Percentiles rank a stretch among this genome's conserved stretches.
These are phyloP conservation scores for Dendrobium chrysotoxum DNA, from an alignment of 106 monocot species.

Conservation along the genomic window DNA sequence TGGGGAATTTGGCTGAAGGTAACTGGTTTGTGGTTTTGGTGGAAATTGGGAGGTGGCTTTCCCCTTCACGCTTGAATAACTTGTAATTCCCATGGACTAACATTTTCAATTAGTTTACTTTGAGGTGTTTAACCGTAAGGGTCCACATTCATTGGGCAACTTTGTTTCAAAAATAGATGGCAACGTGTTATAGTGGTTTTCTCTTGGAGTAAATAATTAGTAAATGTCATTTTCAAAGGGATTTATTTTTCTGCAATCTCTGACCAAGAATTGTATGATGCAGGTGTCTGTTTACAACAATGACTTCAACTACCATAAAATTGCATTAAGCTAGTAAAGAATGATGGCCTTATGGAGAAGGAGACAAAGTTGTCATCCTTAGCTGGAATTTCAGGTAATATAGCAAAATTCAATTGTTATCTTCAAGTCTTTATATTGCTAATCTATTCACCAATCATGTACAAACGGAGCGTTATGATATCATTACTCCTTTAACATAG, in stretches of 20 bases:
- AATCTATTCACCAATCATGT: neutral
- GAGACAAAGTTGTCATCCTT: neutral
- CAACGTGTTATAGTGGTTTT: neutral
- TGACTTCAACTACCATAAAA: slow-evolving; percentile 3
- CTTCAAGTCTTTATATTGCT: neutral
- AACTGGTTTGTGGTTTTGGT: too few species aligned
- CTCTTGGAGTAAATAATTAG: neutral
- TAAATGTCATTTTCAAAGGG: neutral
- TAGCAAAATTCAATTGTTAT: neutral
- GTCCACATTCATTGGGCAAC: neutral
- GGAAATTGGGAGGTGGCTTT: neutral
- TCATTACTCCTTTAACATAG: too few species aligned
- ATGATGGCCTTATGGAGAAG: neutral
- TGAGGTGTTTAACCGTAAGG: too few species aligned
- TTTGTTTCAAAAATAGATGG: neutral
- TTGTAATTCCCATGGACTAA: neutral
- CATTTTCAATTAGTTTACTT: neutral
- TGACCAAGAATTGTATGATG: neutral
- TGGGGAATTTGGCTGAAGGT: too few species aligned
- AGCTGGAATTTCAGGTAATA: neutral
- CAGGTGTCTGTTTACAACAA: slow-evolving; percentile 1
- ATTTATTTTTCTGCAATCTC: neutral
- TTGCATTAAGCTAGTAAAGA: neutral
- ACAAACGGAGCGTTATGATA: too few species aligned
- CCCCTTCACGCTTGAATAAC: neutral